Percentiles rank a stretch among this genome's conserved stretches.
phyloP scores from a whole-genome alignment of 169 alveolate genomes.

The Theileria orientalis region DNA sequence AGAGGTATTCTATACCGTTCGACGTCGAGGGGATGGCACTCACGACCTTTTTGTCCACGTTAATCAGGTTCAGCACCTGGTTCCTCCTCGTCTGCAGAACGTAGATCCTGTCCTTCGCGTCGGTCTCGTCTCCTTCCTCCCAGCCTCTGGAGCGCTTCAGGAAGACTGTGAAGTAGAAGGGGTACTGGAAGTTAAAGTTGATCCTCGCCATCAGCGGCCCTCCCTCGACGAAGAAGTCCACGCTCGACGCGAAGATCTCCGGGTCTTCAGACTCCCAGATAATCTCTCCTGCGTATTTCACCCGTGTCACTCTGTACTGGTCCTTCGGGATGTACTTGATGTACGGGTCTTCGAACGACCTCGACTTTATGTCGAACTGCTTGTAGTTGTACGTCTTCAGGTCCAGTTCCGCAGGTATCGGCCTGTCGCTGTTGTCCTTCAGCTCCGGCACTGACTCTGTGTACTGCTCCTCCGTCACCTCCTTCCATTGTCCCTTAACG shows the following conservation, averaged over 20 bases:
- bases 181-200: neutral
- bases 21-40: neutral
- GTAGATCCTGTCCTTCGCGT: neutral
- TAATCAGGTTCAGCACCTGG: neutral
- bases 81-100: neutral
- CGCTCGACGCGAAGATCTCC: neutral
- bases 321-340: neutral
- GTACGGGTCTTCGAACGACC: neutral
- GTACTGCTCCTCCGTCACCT: neutral
- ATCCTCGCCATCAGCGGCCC: neutral
- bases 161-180: neutral
- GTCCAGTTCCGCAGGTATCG: neutral
- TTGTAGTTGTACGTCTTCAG: neutral
- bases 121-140: neutral
- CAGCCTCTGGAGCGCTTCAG: neutral
- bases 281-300: neutral
- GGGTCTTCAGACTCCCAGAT: neutral
- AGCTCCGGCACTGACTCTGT: neutral
- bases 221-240: neutral
- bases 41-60: neutral
- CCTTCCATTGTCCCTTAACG: neutral
- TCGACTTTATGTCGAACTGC: neutral
- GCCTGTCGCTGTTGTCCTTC: neutral
- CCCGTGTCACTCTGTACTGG: neutral
- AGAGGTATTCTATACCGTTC: neutral